phyloP scores from a whole-genome alignment of 371 early-diverging fungal genomes.

The Edhazardia aedis region DNA sequence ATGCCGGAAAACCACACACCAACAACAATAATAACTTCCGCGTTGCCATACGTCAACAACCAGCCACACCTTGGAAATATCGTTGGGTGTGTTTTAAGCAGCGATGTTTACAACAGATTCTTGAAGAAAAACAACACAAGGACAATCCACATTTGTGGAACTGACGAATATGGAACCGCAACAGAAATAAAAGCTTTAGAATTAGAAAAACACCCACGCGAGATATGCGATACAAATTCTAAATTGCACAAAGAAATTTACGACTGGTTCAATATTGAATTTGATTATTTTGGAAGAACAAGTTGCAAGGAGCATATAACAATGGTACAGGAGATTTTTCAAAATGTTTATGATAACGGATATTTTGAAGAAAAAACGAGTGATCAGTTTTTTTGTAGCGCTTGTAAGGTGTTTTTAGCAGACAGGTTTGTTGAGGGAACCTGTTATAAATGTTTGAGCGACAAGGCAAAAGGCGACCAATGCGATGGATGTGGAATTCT shows the following conservation, averaged over 20 bases:
- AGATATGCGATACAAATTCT: conserved; percentile 81
- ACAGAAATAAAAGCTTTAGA: conserved; percentile 94
- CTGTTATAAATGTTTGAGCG: conserved; percentile 59
- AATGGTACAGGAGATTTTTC: conserved; percentile 73
- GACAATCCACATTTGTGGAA: conserved; percentile 78
- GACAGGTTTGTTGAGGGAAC: conserved; percentile 92
- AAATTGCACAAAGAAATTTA: conserved; percentile 66
- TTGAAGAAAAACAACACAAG: conserved; percentile 69
- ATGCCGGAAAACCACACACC: no score
- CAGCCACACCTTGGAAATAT: conserved; percentile 98
- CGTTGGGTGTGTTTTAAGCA: conserved; percentile 82
- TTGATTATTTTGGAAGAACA: conserved; percentile 89
- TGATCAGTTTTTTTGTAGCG: conserved; percentile 79
- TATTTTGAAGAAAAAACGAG: conserved; percentile 55
- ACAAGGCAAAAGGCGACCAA: conserved; percentile 90
- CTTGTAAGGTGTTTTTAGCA: conserved; percentile 70
- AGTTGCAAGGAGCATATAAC: conserved; percentile 64
- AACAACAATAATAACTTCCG: conserved; percentile 62
- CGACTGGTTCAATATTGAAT: conserved; percentile 78
- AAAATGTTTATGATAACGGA: conserved; percentile 55
- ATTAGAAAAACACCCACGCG: conserved; percentile 63
- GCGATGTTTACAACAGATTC: conserved; percentile 85
- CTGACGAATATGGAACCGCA: conserved; percentile 98
- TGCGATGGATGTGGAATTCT: conserved; percentile 85
- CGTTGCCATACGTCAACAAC: conserved; percentile 97